A percentile compares a stretch with the other conserved stretches of the same genome.
These are phyloP conservation scores for Tulasnella sp. DNA, from an alignment of 768 basidiomycete species.

Conservation along the genomic window DNA sequence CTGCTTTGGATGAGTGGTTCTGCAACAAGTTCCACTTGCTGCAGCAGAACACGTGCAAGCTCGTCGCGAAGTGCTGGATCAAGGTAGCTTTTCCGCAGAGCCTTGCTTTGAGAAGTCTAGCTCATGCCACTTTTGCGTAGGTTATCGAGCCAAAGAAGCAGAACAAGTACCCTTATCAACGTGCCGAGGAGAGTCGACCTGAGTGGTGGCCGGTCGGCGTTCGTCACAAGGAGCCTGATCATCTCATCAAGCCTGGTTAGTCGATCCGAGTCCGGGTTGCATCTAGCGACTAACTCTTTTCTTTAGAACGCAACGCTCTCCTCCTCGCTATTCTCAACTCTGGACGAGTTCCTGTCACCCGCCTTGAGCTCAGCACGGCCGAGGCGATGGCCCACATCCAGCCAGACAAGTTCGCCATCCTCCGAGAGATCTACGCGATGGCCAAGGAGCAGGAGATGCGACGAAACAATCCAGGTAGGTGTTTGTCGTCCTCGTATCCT, in stretches of 20 bases:
- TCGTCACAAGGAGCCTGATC: constrained; percentile 31
- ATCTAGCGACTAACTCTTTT: neutral
- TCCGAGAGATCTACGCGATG: constrained; percentile 26
- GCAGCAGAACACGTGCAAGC: constrained; percentile 26
- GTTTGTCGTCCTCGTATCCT: neutral
- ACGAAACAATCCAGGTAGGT: constrained; percentile 3
- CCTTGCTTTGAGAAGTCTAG: neutral
- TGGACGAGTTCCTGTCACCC: constrained; percentile 20
- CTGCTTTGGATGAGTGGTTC: constrained; percentile 23
- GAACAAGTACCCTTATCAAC: constrained; percentile 29
- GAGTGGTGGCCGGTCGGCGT: constrained; percentile 30
- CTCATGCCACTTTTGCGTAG: neutral
- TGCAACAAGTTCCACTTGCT: constrained; percentile 22
- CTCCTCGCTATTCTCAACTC: constrained; percentile 24
- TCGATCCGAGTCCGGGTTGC: neutral
- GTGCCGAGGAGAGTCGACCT: constrained; percentile 28
- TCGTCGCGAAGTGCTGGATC: constrained; percentile 31
- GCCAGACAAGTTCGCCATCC: constrained; percentile 21
- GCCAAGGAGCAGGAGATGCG: constrained; percentile 27
- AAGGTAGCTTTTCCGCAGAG: constrained; percentile 19
- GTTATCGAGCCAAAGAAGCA: constrained; percentile 30
- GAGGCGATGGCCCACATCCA: constrained; percentile 24
- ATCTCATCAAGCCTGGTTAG: constrained; percentile 28
- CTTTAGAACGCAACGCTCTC: constrained; percentile 26
- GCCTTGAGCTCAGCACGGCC: constrained; percentile 26